Conservation (phyloP, 164 flowering plant species). For the Cinnamomum chago region DNA sequence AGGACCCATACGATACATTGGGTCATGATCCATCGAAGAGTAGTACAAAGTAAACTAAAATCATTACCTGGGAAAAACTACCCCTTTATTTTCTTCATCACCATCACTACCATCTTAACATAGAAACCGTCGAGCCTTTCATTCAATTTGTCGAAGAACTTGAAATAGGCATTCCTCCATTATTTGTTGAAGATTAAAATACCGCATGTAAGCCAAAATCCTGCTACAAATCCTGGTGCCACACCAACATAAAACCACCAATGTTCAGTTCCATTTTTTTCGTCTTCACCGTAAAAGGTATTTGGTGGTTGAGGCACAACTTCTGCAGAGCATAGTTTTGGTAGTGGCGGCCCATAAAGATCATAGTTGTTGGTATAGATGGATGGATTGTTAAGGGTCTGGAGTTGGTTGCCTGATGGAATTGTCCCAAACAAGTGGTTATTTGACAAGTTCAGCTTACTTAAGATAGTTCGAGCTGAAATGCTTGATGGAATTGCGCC, state of each 20-base stretch:
- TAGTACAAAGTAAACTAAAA: no score
- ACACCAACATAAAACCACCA: constrained; percentile 4
- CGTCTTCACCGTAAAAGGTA: no score
- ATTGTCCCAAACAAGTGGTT: constrained; percentile 3
- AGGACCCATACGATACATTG: no score
- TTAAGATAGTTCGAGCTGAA: background rate
- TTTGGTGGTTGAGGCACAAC: background rate
- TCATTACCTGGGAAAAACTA: no score
- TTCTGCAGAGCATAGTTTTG: background rate
- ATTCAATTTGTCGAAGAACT: background rate
- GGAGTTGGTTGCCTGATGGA: background rate
- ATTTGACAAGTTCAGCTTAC: constrained; percentile 4
- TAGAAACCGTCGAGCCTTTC: background rate
- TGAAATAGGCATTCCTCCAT: constrained; percentile 11
- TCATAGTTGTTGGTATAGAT: background rate
- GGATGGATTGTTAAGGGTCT: background rate
- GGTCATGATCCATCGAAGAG: no score
- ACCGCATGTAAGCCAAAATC: constrained; percentile 4
- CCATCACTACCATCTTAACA: background rate
- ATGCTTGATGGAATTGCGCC: background rate
- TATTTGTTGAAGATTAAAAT: constrained; percentile 1
- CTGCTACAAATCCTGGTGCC: constrained; percentile 11
- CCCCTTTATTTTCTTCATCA: background rate
- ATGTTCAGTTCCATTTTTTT: no score
- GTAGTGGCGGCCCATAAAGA: constrained; percentile 12